Evolutionary conservation across 805 yeast genomes (phyloP).

Genomic region (Cyberlindnera maritima): DNA sequence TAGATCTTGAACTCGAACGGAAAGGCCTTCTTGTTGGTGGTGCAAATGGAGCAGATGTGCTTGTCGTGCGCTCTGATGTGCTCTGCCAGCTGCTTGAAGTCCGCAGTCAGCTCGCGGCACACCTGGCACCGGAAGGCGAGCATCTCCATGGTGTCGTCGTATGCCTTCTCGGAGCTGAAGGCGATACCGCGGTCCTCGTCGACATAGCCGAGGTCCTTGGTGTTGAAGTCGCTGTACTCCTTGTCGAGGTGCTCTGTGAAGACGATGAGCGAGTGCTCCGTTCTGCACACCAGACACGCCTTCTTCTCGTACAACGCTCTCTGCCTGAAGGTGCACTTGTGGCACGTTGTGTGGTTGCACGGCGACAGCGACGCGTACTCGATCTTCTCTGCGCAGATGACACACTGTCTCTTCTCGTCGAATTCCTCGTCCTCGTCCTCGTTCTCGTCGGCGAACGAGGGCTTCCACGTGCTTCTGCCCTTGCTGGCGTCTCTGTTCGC

Average conservation of each 20-base stretch:
- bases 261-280: conserved; percentile 57
- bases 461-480: conserved; percentile 19
- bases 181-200: conserved; percentile 51
- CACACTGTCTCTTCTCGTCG: conserved; percentile 51
- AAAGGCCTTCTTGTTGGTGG: conserved; percentile 72
- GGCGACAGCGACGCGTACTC: conserved; percentile 67
- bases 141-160: conserved; percentile 47
- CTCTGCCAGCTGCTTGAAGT: conserved; percentile 55
- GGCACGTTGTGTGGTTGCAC: conserved; percentile 85
- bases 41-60: conserved; percentile 73
- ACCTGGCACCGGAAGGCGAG: conserved; percentile 50
- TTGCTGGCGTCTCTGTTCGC: neutral
- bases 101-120: conserved; percentile 39
- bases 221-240: conserved; percentile 37
- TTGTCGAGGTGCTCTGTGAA: conserved; percentile 48
- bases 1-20: conserved; percentile 65
- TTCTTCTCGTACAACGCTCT: conserved; percentile 74
- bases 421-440: conserved; percentile 28
- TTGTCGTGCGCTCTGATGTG: conserved; percentile 71
- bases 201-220: conserved; percentile 29
- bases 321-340: conserved; percentile 77
- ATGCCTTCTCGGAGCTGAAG: conserved; percentile 55
- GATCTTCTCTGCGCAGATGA: conserved; percentile 80
- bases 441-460: conserved; percentile 14
- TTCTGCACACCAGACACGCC: conserved; percentile 81